Base-by-base conservation (phyloP, 2,329 filamentous ascomycete species). In the Fulvia fulva region DNA sequence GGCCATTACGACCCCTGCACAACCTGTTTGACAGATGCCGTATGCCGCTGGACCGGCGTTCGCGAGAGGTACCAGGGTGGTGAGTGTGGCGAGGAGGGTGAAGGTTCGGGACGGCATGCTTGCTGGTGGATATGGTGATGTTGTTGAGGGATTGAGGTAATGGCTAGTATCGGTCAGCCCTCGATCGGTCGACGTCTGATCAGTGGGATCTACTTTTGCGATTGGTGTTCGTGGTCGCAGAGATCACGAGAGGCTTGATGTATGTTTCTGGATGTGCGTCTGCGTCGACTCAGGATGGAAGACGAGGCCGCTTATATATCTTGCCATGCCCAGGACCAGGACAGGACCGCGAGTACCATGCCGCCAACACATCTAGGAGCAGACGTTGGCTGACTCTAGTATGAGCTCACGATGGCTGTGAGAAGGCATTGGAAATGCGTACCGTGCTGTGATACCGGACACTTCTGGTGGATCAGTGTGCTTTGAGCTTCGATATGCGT, bases 21-120 rank as follows among this genome's bases (percentile, higher is more conserved):
- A 81, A 4, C 79, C 79, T 0, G 74, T 73, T 66, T 82, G 79
- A 46, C 78, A 82, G 4, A 77, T 51, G 0, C 74, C 78, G 59
- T 81, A 81, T 5, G 64, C 71, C 1, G 63, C 28, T 0, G 73
- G 73, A 0, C 74, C 75, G 8, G 71, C 71, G 32, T 47, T 5
- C 11, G 45, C 25, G 16, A 19, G 2, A n/a, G 14, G 37, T 19
- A n/a, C 37, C 14, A 41, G 14, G 16, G 37, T n/a, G 14, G 37
- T n/a, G 16, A 41, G 9, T 14, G 14, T n/a, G 16, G 37, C n/a
- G 14, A 41, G 37, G 37, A 41, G 37, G 16, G 37, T 41, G 4
- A 3, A n/a, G 8, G 2, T 19, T n/a, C 14, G 37, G 37, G 14
- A 16, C 7, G 14, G 16, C 37, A 41, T 41, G 16, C 5, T 41